phyloP scores from a whole-genome alignment of 306 rosid genomes.

The Luffa acutangula region DNA sequence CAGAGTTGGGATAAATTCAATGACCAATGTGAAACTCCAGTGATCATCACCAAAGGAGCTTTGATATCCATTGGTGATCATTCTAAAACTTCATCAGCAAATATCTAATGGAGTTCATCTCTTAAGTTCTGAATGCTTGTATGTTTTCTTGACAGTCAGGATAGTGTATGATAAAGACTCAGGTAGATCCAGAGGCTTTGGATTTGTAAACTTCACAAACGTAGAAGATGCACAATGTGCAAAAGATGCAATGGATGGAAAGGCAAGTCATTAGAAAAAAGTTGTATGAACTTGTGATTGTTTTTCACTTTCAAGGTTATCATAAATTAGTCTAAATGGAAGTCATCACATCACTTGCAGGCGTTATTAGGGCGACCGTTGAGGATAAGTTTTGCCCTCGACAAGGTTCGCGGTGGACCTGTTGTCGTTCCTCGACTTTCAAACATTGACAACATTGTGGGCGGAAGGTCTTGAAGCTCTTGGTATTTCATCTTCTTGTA shows the following conservation, averaged over 20 bases:
- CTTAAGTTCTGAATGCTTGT: neutral
- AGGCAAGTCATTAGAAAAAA: constrained; percentile 25
- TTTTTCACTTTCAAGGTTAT: neutral
- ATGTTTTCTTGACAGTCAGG: constrained; percentile 30
- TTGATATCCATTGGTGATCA: neutral
- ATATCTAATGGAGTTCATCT: neutral
- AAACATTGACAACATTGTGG: constrained; percentile 11
- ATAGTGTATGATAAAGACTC: constrained; percentile 73
- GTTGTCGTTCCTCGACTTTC: constrained; percentile 68
- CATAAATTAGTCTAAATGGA: constrained; percentile 8
- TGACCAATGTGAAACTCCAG: neutral
- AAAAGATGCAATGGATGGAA: constrained; percentile 90
- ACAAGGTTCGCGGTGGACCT: constrained; percentile 66
- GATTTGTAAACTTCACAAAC: constrained; percentile 61
- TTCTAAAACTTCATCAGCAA: neutral
- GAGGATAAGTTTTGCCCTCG: constrained; percentile 65
- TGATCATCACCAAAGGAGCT: neutral
- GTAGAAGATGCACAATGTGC: constrained; percentile 63
- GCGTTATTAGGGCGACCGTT: constrained; percentile 78
- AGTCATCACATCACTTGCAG: constrained; percentile 25
- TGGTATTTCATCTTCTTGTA: neutral
- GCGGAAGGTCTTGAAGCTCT: constrained; percentile 9
- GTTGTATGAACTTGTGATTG: neutral
- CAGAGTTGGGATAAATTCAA: neutral
- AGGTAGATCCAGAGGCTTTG: constrained; percentile 87